Percentiles rank a stretch among this genome's conserved stretches.
Evolutionary conservation across 768 basidiomycete genomes (phyloP).

Genomic region (Suillus tomentosus): DNA sequence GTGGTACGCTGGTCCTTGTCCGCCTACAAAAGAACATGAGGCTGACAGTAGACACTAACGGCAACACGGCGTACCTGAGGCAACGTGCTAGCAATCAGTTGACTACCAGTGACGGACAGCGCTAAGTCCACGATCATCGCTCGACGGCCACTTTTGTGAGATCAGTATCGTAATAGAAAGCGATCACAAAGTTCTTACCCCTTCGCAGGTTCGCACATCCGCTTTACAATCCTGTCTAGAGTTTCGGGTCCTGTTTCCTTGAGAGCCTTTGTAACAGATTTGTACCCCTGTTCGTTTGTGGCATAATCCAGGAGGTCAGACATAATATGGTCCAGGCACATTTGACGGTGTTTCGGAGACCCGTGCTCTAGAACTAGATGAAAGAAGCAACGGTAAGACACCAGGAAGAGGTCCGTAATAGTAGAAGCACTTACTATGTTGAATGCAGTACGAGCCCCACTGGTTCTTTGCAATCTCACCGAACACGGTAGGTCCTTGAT

Average conservation of each 20-base stretch:
- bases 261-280: conserved; percentile 83
- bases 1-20: conserved; percentile 84
- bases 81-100: conserved; percentile 79
- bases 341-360: conserved; percentile 68
- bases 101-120: conserved; percentile 81
- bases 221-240: conserved; percentile 69
- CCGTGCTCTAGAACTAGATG: conserved; percentile 80
- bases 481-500: conserved; percentile 67
- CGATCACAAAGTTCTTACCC: conserved; percentile 45
- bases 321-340: conserved; percentile 79
- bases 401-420: conserved; percentile 10
- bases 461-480: conserved; percentile 82
- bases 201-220: conserved; percentile 87
- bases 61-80: conserved; percentile 56
- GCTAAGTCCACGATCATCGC: conserved; percentile 89
- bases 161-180: conserved; percentile 11
- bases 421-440: conserved; percentile 63
- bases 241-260: conserved; percentile 84
- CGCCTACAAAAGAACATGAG: conserved; percentile 47
- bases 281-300: conserved; percentile 84
- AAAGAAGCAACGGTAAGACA: conserved; percentile 5
- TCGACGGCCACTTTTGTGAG: conserved; percentile 57
- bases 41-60: conserved; percentile 5
- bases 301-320: conserved; percentile 78
- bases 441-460: conserved; percentile 88